Percentiles rank a stretch among this genome's conserved stretches.
Conservation (phyloP, 768 basidiomycete species). For the Hericium alpestre region DNA sequence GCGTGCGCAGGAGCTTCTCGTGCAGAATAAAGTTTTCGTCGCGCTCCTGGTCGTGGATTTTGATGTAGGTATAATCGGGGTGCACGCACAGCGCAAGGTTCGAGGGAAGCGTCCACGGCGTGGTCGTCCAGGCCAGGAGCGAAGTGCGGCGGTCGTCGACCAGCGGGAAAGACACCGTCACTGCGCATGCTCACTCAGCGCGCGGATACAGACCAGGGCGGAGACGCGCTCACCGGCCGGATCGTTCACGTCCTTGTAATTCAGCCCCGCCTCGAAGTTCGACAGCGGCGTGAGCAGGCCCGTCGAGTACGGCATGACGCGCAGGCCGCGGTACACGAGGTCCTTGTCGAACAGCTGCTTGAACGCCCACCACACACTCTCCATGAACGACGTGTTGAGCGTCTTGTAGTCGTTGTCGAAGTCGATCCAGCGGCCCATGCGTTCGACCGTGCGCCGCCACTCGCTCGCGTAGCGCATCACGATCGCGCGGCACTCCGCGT, state of each 20-base stretch:
- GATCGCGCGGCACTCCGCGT: constrained; percentile 90
- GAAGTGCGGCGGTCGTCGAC: constrained; percentile 88
- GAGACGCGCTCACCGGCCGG: constrained; percentile 56
- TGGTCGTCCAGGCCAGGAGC: constrained; percentile 96
- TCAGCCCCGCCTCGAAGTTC: constrained; percentile 92
- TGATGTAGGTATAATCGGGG: constrained; percentile 92
- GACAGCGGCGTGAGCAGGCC: constrained; percentile 93
- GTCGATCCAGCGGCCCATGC: constrained; percentile 99
- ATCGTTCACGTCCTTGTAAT: constrained; percentile 89
- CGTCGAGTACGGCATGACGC: constrained; percentile 97
- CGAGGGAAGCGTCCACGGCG: constrained; percentile 95
- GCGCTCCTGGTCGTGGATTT: constrained; percentile 84
- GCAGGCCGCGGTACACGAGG: constrained; percentile 85
- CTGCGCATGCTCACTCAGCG: constrained; percentile 24
- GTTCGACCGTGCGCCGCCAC: constrained; percentile 90
- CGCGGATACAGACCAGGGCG: neutral
- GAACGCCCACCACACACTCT: constrained; percentile 99
- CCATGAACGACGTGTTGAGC: constrained; percentile 88
- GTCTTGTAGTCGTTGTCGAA: constrained; percentile 99
- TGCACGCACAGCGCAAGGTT: constrained; percentile 94
- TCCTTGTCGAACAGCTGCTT: constrained; percentile 85
- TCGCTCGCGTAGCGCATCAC: constrained; percentile 95
- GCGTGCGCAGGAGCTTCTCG: constrained; percentile 72
- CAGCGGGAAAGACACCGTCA: constrained; percentile 87
- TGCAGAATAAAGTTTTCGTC: constrained; percentile 86